These are phyloP conservation scores for Gymnopilus junonius DNA, from an alignment of 768 basidiomycete genomes.

Conservation along the genomic window DNA sequence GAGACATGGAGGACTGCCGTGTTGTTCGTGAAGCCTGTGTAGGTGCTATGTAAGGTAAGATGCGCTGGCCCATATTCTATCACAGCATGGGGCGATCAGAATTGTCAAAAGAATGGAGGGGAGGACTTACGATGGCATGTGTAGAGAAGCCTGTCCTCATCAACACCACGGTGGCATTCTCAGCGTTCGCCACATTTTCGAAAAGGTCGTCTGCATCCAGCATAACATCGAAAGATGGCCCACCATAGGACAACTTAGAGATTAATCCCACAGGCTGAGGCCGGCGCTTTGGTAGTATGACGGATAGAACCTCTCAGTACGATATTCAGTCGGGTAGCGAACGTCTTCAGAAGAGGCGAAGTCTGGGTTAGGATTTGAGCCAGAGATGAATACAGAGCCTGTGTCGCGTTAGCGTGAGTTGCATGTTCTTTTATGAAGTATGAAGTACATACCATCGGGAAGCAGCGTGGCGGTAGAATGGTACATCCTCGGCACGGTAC, in stretches of 20 bases:
- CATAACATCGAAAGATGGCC: constrained; percentile 66
- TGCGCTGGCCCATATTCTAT: constrained; percentile 78
- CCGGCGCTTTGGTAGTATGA: constrained; percentile 62
- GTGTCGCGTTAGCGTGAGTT: not conserved
- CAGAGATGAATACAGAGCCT: constrained; percentile 75
- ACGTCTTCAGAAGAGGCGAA: constrained; percentile 49
- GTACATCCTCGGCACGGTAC: constrained; percentile 73
- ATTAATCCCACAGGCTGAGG: constrained; percentile 62
- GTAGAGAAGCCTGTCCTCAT: constrained; percentile 77
- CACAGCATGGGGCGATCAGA: not conserved
- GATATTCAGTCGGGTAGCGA: constrained; percentile 73
- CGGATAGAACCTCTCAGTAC: constrained; percentile 78
- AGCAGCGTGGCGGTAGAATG: constrained; percentile 73
- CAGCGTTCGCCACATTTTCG: constrained; percentile 51
- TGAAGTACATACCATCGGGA: constrained; percentile 50
- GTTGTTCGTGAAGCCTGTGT: constrained; percentile 59
- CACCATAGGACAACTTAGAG: constrained; percentile 74
- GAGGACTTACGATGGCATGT: constrained; percentile 60
- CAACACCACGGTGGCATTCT: constrained; percentile 53
- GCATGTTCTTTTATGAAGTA: not conserved
- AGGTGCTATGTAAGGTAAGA: constrained; percentile 65
- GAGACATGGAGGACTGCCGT: constrained; percentile 64
- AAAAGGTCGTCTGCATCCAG: constrained; percentile 57
- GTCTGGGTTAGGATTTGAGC: constrained; percentile 82
- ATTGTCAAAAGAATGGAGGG: not conserved